Evolutionary conservation across 768 basidiomycete species (phyloP).

Genomic region (Phylloporus arenicola): DNA sequence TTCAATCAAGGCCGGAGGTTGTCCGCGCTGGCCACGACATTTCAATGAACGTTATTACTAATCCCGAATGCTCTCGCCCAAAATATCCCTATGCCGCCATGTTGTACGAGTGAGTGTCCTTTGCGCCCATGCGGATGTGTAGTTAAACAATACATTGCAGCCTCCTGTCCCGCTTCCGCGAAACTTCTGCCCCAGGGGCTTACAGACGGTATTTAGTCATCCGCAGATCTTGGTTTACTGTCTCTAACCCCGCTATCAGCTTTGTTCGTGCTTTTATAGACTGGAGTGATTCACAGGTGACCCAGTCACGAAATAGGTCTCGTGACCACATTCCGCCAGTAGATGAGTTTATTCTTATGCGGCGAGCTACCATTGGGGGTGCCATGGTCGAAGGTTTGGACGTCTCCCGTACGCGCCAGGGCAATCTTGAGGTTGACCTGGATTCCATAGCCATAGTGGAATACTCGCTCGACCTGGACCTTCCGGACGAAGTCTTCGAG

Average conservation of each 20-base stretch:
- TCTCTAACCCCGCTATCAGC: slow-evolving; percentile 15
- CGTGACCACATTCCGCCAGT: slow-evolving; percentile 34
- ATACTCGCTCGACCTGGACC: slow-evolving; percentile 34
- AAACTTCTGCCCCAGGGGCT: slow-evolving; percentile 34
- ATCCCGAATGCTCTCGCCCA: slow-evolving; percentile 27
- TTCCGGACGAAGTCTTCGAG: slow-evolving; percentile 34
- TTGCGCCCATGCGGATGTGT: slow-evolving; percentile 3
- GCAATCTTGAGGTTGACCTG: not conserved
- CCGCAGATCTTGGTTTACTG: not conserved
- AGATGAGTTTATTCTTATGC: slow-evolving; percentile 35
- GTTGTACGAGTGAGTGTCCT: slow-evolving; percentile 32
- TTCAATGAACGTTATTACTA: slow-evolving; percentile 25
- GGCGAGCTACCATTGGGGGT: slow-evolving; percentile 34
- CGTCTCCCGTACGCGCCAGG: not conserved
- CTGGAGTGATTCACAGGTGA: slow-evolving; percentile 34
- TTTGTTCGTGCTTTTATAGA: slow-evolving; percentile 33
- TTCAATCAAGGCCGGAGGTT: slow-evolving; percentile 32
- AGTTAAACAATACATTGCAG: slow-evolving; percentile 12
- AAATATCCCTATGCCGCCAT: slow-evolving; percentile 35
- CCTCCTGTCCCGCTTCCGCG: slow-evolving; percentile 31
- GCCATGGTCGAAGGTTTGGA: slow-evolving; percentile 35
- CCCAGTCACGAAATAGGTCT: slow-evolving; percentile 32
- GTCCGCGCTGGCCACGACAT: slow-evolving; percentile 31
- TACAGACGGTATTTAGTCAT: slow-evolving; percentile 26
- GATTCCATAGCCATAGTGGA: slow-evolving; percentile 30